Evolutionary conservation across 1,284 basidiomycete species (phyloP), one percentile per base, ranked within the genome.

Genomic region (Rhodotorula sp.): DNA sequence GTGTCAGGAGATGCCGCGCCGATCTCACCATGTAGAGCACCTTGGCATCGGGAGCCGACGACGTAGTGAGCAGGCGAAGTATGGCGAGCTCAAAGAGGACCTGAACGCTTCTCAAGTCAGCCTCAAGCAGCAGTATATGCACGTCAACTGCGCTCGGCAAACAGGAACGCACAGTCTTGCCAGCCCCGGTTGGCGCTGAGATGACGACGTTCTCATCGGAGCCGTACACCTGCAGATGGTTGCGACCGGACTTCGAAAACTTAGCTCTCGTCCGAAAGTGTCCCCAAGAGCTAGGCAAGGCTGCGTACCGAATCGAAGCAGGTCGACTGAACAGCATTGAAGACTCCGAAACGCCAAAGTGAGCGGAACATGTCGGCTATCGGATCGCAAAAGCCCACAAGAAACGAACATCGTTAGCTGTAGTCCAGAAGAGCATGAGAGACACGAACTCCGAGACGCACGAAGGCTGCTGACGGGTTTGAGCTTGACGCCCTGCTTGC

Each of bases 1-100:
- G 1, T 3, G 58, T 20, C n/a, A 2, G 56, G 15, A 14, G 2
- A 37, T 29, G 10, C 24, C 7, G 26, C 24, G 24, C 4, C 18
- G 26, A 29, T 42, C 67, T 51, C 4, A 64, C 70, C 79, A 99
- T 88, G 78, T 99, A 99, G 30, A 99, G 88, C 67, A 91, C 92
- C 81, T 90, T 90, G 12, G 82, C 77, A 15, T 81, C 79, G 62
- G 80, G 78, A 14, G 83, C 81, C 14, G 44, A 5, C 4, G 69
- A 46, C 62, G 83, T 81, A 62, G 83, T 84, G 49, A 95, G 82
- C 85, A 93, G 86, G 45, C 87, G 87, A 62, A 98, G 87, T 62
- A 97, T 89, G 0, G 91, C 87, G 18, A 99, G 83, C 79, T 99
- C 95, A 76, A 99, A 99, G 12, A 98, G 81, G 1, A 91, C 92